These are phyloP conservation scores for Ophiostoma himal-ulmi DNA, from an alignment of 2,329 filamentous ascomycete species.

Conservation along the genomic window DNA sequence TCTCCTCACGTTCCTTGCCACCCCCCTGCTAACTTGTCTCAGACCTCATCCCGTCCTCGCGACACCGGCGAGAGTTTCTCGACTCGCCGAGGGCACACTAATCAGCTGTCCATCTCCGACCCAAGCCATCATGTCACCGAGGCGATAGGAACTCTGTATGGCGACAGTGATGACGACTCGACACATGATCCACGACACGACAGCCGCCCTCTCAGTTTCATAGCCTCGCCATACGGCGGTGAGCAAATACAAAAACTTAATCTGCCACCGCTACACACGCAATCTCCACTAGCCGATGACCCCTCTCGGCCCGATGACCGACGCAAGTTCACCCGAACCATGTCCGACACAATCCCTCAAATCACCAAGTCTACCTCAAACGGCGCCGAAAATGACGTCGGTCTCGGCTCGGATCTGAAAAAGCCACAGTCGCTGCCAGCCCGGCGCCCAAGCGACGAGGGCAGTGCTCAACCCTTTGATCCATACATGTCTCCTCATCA, in stretches of 20 bases:
- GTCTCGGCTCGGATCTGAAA: slow-evolving; percentile 34
- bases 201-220: slow-evolving; percentile 67
- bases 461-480: slow-evolving; percentile 15
- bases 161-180: slow-evolving; percentile 62
- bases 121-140: slow-evolving; percentile 92
- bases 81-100: slow-evolving; percentile 53
- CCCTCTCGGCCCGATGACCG: not conserved
- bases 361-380: not conserved
- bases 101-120: slow-evolving; percentile 68
- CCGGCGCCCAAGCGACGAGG: slow-evolving; percentile 38
- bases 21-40: slow-evolving; percentile 10
- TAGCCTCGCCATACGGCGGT: slow-evolving; percentile 52
- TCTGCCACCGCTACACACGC: not conserved
- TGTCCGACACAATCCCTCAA: slow-evolving; percentile 39
- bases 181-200: slow-evolving; percentile 44
- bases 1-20: not conserved
- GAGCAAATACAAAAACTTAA: slow-evolving; percentile 42
- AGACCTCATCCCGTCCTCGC: slow-evolving; percentile 56
- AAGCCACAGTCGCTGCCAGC: slow-evolving; percentile 42
- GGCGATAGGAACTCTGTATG: slow-evolving; percentile 86
- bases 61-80: slow-evolving; percentile 53
- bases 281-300: slow-evolving; percentile 18
- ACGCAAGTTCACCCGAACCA: slow-evolving; percentile 33
- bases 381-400: slow-evolving; percentile 12
- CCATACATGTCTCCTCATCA: slow-evolving; percentile 34